Base-by-base conservation (phyloP, 1,284 basidiomycete genomes). In the Rhodotorula mucilaginosa region DNA sequence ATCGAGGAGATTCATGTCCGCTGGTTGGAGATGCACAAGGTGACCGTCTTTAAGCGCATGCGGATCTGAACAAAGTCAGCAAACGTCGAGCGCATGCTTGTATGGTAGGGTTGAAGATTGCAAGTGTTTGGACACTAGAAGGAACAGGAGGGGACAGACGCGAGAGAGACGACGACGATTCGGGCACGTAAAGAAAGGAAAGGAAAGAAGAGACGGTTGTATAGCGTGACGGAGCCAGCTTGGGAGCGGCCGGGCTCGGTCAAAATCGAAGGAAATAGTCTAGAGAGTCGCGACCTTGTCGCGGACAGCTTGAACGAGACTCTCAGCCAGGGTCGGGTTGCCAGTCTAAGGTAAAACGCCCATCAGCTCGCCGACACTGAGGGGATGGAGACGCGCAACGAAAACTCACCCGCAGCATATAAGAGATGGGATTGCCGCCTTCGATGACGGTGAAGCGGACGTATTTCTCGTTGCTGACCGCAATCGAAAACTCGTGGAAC, bases 401-500 rank as follows among this genome's bases (percentile, higher is more conserved):
- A 31, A 47, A 39, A 13, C 73, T 49, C 57, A 76, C 68, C 39
- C 74, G 46, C 8, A 74, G 58, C 75, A 76, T 76, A 69, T 76
- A 76, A 66, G 68, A 75, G 52, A 70, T 70, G 47, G 76, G 76
- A 49, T 70, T 70, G 39, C 59, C 54, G 13, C 68, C 74, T 34
- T 76, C 71, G 26, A 79, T 73, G 7, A 73, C 75, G 31, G 72
- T 74, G 67, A 79, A 78, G 29, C 75, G 67, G 15, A 79, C 71
- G 65, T 77, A 79, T 54, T 79, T 79, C 48, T 78, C 76, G 59
- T 76, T 73, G 46, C 64, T 67, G 56, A 78, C 64, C 15, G 74
- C 73, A 67, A 78, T 74, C 26, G 63, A 65, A 70, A 79, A 78
- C 48, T 71, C 71, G 31, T 69, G 51, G 71, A 79, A 79, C 21